Evolutionary conservation across 805 yeast species (phyloP), one percentile per base, ranked within the genome.

Genomic region (Monosporozyma servazzii): DNA sequence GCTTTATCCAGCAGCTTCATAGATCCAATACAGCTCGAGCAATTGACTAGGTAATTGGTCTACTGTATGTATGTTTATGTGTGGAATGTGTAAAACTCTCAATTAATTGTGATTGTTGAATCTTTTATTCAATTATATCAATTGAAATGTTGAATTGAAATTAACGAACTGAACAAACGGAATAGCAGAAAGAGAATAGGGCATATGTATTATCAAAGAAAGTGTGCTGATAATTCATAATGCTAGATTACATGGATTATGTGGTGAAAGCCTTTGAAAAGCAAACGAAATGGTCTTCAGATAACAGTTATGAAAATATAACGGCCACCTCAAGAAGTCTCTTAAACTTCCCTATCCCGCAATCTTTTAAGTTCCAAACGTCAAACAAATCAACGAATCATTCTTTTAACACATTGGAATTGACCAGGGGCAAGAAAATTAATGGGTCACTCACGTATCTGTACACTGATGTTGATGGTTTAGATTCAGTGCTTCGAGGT

Each of bases 221-320:
- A 31, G 37, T 31, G 27, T 25, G 27, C 27, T 25, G 8, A 15
- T 31, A 15, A 31, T 13, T 13, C 3, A 17, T 27, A 40, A 40
- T 88, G 96, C 72, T 82, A 54, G 77, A 80, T 43, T 90, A 86
- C 70, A 88, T 91, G 96, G 96, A 91, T 59, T 85, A 84, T 66
- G 78, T 91, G 31, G 83, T 84, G 58, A 75, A 77, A 67, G 78
- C 86, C 57, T 91, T 86, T 69, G 79, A 84, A 65, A 68, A 73
- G 39, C 66, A 84, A 23, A 82, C 95, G 1, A 76, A 76, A 5
- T 90, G 97, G 97, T 81, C 83, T 58, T 78, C 79, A 52, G 88
- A 86, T 56, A 85, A 85, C 65, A 77, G 86, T 36, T 88, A 85
- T 62, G 84, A 88, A 49, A 80, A 83, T 58, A 75, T 91, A 20